phyloP scores from a whole-genome alignment of 768 basidiomycete genomes.

The Serpula lacrymans region DNA sequence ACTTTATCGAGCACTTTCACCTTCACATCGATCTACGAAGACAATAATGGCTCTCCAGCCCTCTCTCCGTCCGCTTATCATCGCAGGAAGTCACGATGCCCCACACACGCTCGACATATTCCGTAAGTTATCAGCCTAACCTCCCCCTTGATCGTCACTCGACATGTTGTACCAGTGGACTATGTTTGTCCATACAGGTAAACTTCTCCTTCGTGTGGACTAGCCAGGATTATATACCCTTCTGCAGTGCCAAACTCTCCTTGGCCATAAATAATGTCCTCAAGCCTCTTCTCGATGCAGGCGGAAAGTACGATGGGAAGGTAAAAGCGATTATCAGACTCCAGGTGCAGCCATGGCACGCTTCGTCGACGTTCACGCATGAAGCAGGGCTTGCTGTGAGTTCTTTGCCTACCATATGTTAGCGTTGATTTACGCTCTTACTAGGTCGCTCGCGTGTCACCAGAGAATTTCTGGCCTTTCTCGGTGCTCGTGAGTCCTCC shows the following conservation, averaged over 20 bases:
- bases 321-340: slow-evolving; percentile 70
- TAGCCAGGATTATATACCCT: background rate
- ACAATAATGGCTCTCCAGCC: slow-evolving; percentile 87
- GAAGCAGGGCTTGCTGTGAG: slow-evolving; percentile 81
- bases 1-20: no score
- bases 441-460: slow-evolving; percentile 69
- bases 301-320: slow-evolving; percentile 66
- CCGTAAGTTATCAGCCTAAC: slow-evolving; percentile 39
- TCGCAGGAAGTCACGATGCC: slow-evolving; percentile 56
- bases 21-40: no score
- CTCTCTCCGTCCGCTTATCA: slow-evolving; percentile 57
- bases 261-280: slow-evolving; percentile 57
- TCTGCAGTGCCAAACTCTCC: slow-evolving; percentile 55
- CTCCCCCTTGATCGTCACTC: background rate
- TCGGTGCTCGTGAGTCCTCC: slow-evolving; percentile 50
- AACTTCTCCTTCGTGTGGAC: background rate
- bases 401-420: background rate
- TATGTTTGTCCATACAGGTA: slow-evolving; percentile 86
- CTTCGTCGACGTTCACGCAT: slow-evolving; percentile 67
- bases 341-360: slow-evolving; percentile 82
- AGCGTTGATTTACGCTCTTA: background rate
- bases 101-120: slow-evolving; percentile 82
- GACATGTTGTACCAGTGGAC: slow-evolving; percentile 51
- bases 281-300: slow-evolving; percentile 52
- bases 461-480: slow-evolving; percentile 79